Evolutionary conservation across 2,329 filamentous ascomycete genomes (phyloP), one percentile per base, ranked within the genome.

Genomic region (Penicillium polonicum): DNA sequence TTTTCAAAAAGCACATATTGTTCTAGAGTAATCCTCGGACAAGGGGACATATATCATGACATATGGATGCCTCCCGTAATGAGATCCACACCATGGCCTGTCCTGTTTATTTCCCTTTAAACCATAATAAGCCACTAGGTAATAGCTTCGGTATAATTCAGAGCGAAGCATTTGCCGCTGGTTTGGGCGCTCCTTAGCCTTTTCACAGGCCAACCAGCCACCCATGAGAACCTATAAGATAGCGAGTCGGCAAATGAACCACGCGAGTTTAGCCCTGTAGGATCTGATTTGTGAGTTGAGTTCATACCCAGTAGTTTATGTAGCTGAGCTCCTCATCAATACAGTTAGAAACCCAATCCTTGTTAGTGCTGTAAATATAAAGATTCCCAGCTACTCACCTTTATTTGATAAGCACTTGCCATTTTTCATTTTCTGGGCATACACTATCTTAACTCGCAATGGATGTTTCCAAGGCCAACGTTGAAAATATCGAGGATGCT

Each of bases 101-200:
- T 41, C 5, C 38, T 15, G 2, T 35, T 7, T 15, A 2, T 17
- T 2, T 35, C 33, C 3, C 19, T 7, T 25, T 25, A 17, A 9
- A 19, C 21, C 2, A 35, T 23, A 8, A 13, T 13, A 5, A 15
- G 10, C 21, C 27, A 33, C 27, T n/a, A 56, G 31, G 29, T 12
- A 13, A 19, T 38, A 39, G 15, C 23, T 45, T 60, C 58, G 58
- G 58, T 23, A 29, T 36, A 60, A 54, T 44, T 39, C n/a, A 39
- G 15, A 53, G 50, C 58, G 58, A 60, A 55, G 25, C 58, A 58
- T 23, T 55, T 48, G 55, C 55, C 55, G 55, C 4, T 27, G 19
- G n/a, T 19, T 38, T 5, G 39, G 21, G 21, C 21, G 8, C 12
- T 17, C 55, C 45, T 13, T 57, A n/a, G 31, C 5, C 13, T 15